phyloP scores from a whole-genome alignment of 148 eudicot genomes.

The Cornus florida region DNA sequence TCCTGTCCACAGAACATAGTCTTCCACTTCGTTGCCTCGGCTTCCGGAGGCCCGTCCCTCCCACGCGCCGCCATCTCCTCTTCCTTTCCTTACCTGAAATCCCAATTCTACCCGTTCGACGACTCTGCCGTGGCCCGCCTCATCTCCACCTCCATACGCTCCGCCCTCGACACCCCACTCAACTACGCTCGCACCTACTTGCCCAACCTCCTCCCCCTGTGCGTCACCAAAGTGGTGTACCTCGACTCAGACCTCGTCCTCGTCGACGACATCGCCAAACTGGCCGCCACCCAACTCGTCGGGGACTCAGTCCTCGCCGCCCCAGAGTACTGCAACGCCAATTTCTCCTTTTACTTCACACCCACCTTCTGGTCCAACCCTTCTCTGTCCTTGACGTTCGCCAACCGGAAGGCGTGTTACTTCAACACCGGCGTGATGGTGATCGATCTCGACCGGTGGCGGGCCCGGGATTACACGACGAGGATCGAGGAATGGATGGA shows the following conservation, averaged over 20 bases:
- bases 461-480: constrained; percentile 24
- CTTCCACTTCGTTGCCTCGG: constrained; percentile 66
- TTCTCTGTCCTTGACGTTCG: constrained; percentile 44
- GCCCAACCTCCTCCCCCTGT: constrained; percentile 43
- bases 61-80: constrained; percentile 46
- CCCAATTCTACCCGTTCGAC: constrained; percentile 57
- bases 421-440: constrained; percentile 70
- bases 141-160: constrained; percentile 80
- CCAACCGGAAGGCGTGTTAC: constrained; percentile 57
- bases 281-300: constrained; percentile 23
- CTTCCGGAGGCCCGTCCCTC: constrained; percentile 36
- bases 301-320: constrained; percentile 46
- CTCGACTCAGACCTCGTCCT: constrained; percentile 61
- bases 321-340: constrained; percentile 76
- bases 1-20: constrained; percentile 71
- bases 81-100: constrained; percentile 64
- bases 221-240: constrained; percentile 50
- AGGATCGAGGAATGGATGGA: constrained; percentile 39
- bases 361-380: constrained; percentile 64
- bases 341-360: constrained; percentile 61
- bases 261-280: constrained; percentile 45
- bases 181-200: constrained; percentile 61
- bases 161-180: constrained; percentile 83
- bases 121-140: constrained; percentile 50
- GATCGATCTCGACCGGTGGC: constrained; percentile 30